phyloP scores from a whole-genome alignment of 2,329 filamentous ascomycete species.

The Alternaria ventricosa region DNA sequence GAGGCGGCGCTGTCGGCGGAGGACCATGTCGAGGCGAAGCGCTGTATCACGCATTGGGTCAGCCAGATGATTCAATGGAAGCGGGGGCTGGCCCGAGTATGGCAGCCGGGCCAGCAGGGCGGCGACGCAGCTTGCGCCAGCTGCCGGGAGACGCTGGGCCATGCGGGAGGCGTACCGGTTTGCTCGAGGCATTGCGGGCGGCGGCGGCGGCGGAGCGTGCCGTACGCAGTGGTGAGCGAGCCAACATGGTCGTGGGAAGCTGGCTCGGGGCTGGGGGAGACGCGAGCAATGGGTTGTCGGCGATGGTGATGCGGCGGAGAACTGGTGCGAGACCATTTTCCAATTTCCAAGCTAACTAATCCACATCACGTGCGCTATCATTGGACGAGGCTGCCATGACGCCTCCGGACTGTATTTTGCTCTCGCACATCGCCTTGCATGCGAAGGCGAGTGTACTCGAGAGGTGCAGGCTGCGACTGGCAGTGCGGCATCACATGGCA shows the following conservation, averaged over 20 bases:
- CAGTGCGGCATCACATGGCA: background rate
- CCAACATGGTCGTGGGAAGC: slow-evolving; percentile 76
- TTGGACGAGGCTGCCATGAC: background rate
- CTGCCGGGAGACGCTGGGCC: slow-evolving; percentile 30
- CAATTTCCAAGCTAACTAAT: background rate
- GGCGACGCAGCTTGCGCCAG: slow-evolving; percentile 36
- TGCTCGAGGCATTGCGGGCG: slow-evolving; percentile 68
- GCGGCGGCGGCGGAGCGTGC: slow-evolving; percentile 83
- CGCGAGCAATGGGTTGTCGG: slow-evolving; percentile 46
- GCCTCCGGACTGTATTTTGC: background rate
- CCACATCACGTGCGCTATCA: background rate
- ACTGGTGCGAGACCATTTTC: slow-evolving; percentile 8
- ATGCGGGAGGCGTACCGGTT: slow-evolving; percentile 53
- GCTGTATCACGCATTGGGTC: slow-evolving; percentile 49
- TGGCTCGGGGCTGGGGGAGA: slow-evolving; percentile 45
- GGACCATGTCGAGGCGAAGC: slow-evolving; percentile 73
- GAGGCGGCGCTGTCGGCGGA: slow-evolving; percentile 74
- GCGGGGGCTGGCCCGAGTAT: slow-evolving; percentile 19
- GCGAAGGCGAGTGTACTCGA: background rate
- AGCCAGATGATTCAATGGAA: slow-evolving; percentile 39
- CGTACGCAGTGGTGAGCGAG: slow-evolving; percentile 88
- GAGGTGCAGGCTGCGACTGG: background rate
- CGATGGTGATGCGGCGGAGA: slow-evolving; percentile 35
- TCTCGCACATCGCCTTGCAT: background rate
- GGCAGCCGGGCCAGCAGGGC: slow-evolving; percentile 22